Evolutionary conservation across 441 rosid species (phyloP).

Genomic region (Flueggea neowawraea): DNA sequence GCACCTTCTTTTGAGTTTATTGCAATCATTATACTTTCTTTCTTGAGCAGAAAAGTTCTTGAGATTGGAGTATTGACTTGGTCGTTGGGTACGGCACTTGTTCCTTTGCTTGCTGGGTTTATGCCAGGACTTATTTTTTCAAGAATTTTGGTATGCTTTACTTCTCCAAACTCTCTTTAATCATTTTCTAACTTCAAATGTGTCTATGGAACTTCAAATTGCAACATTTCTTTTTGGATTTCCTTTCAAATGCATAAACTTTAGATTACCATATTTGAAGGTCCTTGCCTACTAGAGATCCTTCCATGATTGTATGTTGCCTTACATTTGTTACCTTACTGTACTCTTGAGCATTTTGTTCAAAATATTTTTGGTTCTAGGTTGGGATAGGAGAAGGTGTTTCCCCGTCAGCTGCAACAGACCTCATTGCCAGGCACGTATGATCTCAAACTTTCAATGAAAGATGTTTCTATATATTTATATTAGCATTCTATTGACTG

Average conservation of each 20-base stretch:
- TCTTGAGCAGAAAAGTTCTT: conserved; percentile 63
- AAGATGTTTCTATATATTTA: too few relatives aligned
- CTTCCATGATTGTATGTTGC: too few relatives aligned
- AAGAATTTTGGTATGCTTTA: conserved; percentile 66
- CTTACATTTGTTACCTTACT: too few relatives aligned
- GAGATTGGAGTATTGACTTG: conserved; percentile 81
- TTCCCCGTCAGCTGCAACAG: conserved; percentile 98
- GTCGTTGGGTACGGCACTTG: conserved; percentile 86
- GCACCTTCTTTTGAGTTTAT: neutral
- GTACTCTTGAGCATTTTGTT: conserved; percentile 12
- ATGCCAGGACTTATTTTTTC: conserved; percentile 87
- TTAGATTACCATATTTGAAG: too few relatives aligned
- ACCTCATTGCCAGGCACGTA: conserved; percentile 91
- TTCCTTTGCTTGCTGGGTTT: conserved; percentile 80
- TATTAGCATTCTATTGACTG: too few relatives aligned
- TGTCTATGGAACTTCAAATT: neutral
- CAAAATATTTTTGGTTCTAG: conserved; percentile 33
- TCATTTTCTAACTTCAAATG: neutral
- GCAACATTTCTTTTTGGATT: too few relatives aligned
- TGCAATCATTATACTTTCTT: neutral
- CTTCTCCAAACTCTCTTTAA: conserved; percentile 8
- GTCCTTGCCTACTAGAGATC: too few relatives aligned
- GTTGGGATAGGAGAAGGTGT: conserved; percentile 99
- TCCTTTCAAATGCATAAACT: too few relatives aligned
- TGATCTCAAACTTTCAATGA: conserved; percentile 4